These are phyloP conservation scores for Candida loeiensis DNA, from an alignment of 805 yeast species.

Conservation along the genomic window DNA sequence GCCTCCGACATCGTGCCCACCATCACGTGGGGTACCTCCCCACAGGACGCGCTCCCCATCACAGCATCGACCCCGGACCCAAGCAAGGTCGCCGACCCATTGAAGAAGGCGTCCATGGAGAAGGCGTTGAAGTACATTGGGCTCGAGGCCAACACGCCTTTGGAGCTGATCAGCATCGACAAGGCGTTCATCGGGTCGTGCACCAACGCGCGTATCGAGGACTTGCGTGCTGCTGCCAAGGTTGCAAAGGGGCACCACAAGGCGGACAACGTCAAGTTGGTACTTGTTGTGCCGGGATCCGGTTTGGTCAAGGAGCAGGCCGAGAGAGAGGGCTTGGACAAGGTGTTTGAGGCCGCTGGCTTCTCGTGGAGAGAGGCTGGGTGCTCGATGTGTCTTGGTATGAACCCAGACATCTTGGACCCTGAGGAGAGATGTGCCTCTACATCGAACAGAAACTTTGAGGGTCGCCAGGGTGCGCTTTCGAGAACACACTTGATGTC, in stretches of 20 bases:
- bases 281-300: slow-evolving; percentile 95
- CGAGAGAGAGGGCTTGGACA: slow-evolving; percentile 90
- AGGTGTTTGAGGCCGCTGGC: slow-evolving; percentile 86
- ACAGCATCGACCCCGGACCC: slow-evolving; percentile 92
- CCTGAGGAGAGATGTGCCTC: slow-evolving; percentile 99
- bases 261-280: slow-evolving; percentile 76
- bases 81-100: slow-evolving; percentile 61
- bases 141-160: slow-evolving; percentile 74
- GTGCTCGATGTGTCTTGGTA: slow-evolving; percentile 98
- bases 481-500: slow-evolving; percentile 97
- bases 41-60: slow-evolving; percentile 96
- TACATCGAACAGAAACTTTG: slow-evolving; percentile 97
- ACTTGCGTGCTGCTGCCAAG: slow-evolving; percentile 89
- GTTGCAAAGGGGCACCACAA: slow-evolving; percentile 87
- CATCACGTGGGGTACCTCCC: slow-evolving; percentile 99
- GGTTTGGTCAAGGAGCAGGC: slow-evolving; percentile 93
- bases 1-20: slow-evolving; percentile 91
- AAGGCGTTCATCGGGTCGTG: slow-evolving; percentile 98
- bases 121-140: slow-evolving; percentile 94
- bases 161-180: slow-evolving; percentile 73
- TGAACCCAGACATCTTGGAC: slow-evolving; percentile 95
- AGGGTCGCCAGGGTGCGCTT: slow-evolving; percentile 97
- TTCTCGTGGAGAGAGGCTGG: slow-evolving; percentile 99
- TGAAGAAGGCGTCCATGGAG: slow-evolving; percentile 77
- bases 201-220: slow-evolving; percentile 97